phyloP scores from a whole-genome alignment of 179 eudicot genomes.

The Camellia oleifera region DNA sequence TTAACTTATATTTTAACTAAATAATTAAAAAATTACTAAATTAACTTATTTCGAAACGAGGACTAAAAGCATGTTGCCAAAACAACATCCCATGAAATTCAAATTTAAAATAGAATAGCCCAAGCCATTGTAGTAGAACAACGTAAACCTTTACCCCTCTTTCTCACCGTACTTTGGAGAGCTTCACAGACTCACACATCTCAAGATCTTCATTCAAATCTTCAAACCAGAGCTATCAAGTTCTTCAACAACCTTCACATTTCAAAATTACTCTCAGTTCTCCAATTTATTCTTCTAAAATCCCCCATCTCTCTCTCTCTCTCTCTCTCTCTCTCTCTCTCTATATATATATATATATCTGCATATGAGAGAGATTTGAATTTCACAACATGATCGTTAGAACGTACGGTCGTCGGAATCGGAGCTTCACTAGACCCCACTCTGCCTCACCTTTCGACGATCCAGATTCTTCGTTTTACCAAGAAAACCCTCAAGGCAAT shows the following conservation, averaged over 20 bases:
- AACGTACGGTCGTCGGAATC: constrained; percentile 69
- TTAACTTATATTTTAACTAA: too few species aligned
- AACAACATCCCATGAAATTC: too few species aligned
- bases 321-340: too few species aligned
- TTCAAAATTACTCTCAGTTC: not conserved
- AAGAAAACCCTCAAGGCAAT: constrained; percentile 34
- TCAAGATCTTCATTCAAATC: constrained; percentile 17
- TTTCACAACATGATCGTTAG: constrained; percentile 57
- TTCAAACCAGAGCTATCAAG: not conserved
- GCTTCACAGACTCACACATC: not conserved
- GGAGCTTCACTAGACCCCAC: constrained; percentile 34
- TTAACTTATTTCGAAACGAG: too few species aligned
- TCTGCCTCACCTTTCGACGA: constrained; percentile 33
- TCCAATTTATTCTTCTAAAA: not conserved
- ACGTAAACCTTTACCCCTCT: not conserved
- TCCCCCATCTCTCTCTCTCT: not conserved
- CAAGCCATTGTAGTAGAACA: not conserved
- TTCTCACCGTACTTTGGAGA: not conserved
- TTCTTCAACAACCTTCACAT: not conserved
- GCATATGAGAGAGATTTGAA: constrained; percentile 21
- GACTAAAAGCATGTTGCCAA: too few species aligned
- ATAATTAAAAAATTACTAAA: too few species aligned
- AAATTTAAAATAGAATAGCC: too few species aligned
- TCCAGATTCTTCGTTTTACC: constrained; percentile 36
- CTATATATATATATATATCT: too few species aligned